These are phyloP conservation scores for Phyllosticta capitalensis DNA, from an alignment of 2,329 filamentous ascomycete species.

Conservation along the genomic window DNA sequence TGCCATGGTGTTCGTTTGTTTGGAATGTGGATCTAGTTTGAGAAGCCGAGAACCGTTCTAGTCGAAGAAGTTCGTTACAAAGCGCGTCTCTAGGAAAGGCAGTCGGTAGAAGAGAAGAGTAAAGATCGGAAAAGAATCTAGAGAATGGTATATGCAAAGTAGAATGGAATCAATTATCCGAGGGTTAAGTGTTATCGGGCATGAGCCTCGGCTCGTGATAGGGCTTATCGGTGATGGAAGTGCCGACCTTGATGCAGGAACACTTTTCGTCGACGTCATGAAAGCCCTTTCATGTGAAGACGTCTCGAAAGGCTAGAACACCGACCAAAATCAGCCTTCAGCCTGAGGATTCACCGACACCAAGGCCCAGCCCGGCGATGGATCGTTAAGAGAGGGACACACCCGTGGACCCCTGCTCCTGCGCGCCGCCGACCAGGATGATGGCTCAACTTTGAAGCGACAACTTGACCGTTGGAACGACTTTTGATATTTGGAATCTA, in stretches of 20 bases:
- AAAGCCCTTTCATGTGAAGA: slow-evolving; percentile 4
- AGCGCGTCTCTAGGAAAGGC: neutral
- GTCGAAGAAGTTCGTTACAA: neutral
- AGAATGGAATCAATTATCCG: slow-evolving; percentile 3
- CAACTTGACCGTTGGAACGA: neutral
- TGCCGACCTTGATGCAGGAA: slow-evolving; percentile 6
- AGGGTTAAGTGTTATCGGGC: slow-evolving; percentile 2
- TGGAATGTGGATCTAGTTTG: slow-evolving; percentile 3
- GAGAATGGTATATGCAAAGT: neutral
- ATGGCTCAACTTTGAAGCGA: neutral
- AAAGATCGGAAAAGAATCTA: neutral
- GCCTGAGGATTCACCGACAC: neutral
- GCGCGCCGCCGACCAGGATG: neutral
- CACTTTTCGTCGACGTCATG: slow-evolving; percentile 2
- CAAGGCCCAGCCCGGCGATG: neutral
- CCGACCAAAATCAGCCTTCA: neutral
- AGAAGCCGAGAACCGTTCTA: neutral
- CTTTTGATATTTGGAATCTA: neutral
- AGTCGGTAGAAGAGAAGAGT: neutral
- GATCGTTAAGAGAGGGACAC: neutral
- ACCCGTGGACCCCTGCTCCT: neutral
- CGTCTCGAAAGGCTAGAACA: neutral
- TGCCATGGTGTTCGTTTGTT: slow-evolving; percentile 12
- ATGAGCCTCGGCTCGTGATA: slow-evolving; percentile 5
- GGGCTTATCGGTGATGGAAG: slow-evolving; percentile 1